Base-by-base conservation (phyloP, 2,329 filamentous ascomycete genomes). In the Meredithiella fracta region DNA sequence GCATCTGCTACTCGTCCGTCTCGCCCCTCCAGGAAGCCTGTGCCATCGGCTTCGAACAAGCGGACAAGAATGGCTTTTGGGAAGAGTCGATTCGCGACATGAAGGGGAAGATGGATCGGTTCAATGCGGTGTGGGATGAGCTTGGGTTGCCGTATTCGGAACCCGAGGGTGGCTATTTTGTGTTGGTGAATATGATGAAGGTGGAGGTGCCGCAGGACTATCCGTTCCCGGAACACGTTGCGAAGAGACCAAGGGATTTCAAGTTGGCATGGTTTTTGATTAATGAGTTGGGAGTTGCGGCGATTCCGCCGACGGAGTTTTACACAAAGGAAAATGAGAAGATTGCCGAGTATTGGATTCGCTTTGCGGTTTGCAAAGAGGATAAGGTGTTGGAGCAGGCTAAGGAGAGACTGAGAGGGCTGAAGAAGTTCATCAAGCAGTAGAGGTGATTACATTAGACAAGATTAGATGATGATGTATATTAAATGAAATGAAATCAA, bases 241-340 rank as follows among this genome's bases (percentile, higher is more conserved):
- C 85, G 14, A 82, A 76, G 64, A 79, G 92, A 1, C 88, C 92
- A 23, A 77, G 92, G 29, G 92, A 98, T 67, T 98, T 97, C 72
- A 87, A 94, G 74, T 78, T 98, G 50, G 80, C 82, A 37, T 98
- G 91, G 91, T 97, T 97, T 72, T 71, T 96, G 63, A 98, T 98
- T 69, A 90, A 90, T 67, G 91, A 98, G 72, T 74, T 98, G 20
- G 92, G 92, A 8, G 88, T 98, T 26, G 92, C 92, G 2, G 90
- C 91, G 7, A 96, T 98, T 60, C 92, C 92, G 17, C 92, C 92
- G 0, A 95, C 90, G 0, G 92, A 98, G 69, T 98, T 98, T 69
- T 97, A 96, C 67, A 96, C 91, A 0, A 82, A 87, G 17, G 72
- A 69, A 47, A 95, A 95, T 65, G 80, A 85, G 26, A 80, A 86